Conservation (phyloP, 805 yeast genomes). For the Kluyveromyces dobzhanskii region DNA sequence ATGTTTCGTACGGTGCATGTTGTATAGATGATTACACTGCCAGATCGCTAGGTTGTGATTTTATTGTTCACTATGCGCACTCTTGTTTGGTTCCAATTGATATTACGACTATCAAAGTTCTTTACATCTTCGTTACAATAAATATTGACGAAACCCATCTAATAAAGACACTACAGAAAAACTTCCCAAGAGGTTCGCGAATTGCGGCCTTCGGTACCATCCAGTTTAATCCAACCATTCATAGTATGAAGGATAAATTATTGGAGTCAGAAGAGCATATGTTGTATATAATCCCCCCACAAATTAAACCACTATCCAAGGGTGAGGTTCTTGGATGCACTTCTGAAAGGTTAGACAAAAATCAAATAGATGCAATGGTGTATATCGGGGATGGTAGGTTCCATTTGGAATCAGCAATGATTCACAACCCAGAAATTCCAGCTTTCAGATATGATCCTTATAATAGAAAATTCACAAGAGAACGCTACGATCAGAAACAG, state of each 20-base stretch:
- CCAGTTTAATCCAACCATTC: constrained; percentile 93
- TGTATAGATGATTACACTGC: constrained; percentile 97
- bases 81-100: constrained; percentile 95
- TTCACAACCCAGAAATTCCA: constrained; percentile 87
- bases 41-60: constrained; percentile 84
- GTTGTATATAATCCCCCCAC: constrained; percentile 73
- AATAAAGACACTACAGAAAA: constrained; percentile 62
- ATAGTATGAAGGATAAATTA: constrained; percentile 58
- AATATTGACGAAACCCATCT: constrained; percentile 78
- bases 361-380: constrained; percentile 68
- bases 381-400: constrained; percentile 96
- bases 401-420: constrained; percentile 94
- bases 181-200: constrained; percentile 55
- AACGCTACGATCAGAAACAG: constrained; percentile 79
- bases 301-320: constrained; percentile 82
- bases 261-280: constrained; percentile 39
- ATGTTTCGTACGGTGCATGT: constrained; percentile 97
- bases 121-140: constrained; percentile 94
- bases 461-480: constrained; percentile 81
- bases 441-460: constrained; percentile 96
- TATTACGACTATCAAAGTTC: constrained; percentile 78
- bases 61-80: constrained; percentile 94
- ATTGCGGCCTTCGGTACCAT: constrained; percentile 91
- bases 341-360: constrained; percentile 65
- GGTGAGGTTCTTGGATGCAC: constrained; percentile 98